phyloP scores from a whole-genome alignment of 495 filamentous ascomycete species.

The Cudoniella acicularis region DNA sequence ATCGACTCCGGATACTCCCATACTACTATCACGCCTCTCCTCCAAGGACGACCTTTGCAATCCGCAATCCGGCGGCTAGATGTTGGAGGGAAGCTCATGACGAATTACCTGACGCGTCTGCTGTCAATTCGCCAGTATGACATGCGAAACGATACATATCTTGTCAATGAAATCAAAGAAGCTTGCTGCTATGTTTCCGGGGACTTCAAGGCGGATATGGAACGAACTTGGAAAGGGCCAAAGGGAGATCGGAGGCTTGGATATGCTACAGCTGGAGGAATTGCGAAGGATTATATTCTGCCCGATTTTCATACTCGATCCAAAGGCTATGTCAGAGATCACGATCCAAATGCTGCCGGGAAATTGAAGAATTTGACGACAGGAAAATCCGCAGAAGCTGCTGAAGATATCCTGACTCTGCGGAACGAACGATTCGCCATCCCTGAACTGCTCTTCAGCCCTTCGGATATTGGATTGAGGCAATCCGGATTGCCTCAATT shows the following conservation, averaged over 20 bases:
- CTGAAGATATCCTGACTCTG: conserved; percentile 81
- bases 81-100: conserved; percentile 87
- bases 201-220: conserved; percentile 76
- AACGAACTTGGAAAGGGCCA: conserved; percentile 78
- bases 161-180: conserved; percentile 97
- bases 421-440: conserved; percentile 90
- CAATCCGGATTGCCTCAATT: conserved; percentile 79
- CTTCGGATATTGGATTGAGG: conserved; percentile 79
- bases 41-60: conserved; percentile 77
- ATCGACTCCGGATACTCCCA: conserved; percentile 93
- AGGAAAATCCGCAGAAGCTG: conserved; percentile 48
- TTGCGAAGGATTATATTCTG: conserved; percentile 88
- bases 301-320: conserved; percentile 80
- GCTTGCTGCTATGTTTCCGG: conserved; percentile 77
- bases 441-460: conserved; percentile 85
- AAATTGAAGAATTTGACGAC: conserved; percentile 57
- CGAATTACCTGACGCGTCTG: conserved; percentile 89
- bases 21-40: conserved; percentile 85
- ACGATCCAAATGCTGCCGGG: conserved; percentile 59
- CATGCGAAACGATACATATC: conserved; percentile 86
- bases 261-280: conserved; percentile 51
- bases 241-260: conserved; percentile 40
- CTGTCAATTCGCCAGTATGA: conserved; percentile 89
- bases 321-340: conserved; percentile 70
- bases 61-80: conserved; percentile 81